Evolutionary conservation across 768 basidiomycete species (phyloP).

Genomic region (Termitomyces bulborhizus): DNA sequence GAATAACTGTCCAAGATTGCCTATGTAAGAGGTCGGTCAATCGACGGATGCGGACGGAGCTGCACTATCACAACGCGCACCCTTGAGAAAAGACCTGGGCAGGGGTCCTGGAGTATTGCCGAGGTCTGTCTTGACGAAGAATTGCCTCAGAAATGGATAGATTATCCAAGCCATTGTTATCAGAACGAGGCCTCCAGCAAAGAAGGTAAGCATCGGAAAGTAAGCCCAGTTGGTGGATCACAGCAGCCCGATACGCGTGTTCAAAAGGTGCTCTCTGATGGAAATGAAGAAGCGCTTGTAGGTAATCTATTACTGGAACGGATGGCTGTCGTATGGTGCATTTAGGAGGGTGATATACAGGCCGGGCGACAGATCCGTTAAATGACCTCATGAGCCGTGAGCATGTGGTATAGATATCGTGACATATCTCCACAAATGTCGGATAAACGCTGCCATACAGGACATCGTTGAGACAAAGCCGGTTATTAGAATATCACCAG

Average conservation of each 20-base stretch:
- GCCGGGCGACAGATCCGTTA: not conserved
- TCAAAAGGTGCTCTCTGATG: not conserved
- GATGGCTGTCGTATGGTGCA: not conserved
- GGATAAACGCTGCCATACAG: not conserved
- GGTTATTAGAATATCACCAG: not conserved
- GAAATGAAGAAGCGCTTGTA: not conserved
- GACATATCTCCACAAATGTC: not conserved
- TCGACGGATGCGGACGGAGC: not conserved
- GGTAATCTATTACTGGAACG: not conserved
- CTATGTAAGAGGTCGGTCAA: constrained; percentile 1
- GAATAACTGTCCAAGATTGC: constrained; percentile 13
- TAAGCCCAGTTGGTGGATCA: not conserved
- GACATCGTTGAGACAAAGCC: not conserved
- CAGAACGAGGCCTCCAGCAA: constrained; percentile 3
- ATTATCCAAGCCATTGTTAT: constrained; percentile 6
- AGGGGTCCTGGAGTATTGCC: constrained; percentile 29
- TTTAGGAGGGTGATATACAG: not conserved
- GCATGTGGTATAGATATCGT: not conserved
- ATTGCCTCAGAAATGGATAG: constrained; percentile 9
- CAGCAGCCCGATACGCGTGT: not conserved
- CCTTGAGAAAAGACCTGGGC: constrained; percentile 22
- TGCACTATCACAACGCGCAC: constrained; percentile 7
- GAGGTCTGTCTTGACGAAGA: constrained; percentile 19
- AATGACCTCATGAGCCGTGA: not conserved
- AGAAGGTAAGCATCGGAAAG: constrained; percentile 4